phyloP scores from a whole-genome alignment of 1,284 basidiomycete species.

The Pseudozyma flocculosa region DNA sequence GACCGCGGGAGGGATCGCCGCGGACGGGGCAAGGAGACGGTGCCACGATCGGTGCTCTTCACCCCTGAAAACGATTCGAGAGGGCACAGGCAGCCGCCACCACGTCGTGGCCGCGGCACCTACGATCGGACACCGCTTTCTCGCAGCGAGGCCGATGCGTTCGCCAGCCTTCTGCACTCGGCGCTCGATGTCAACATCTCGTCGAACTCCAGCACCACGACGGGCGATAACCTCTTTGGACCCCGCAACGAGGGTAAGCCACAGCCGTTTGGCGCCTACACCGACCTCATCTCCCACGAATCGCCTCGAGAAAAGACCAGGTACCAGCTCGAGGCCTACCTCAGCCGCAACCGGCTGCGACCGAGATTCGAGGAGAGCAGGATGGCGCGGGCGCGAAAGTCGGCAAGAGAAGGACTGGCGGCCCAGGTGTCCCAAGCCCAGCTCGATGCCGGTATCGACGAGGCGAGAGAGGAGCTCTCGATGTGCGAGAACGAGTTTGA shows the following conservation, averaged over 20 bases:
- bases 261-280: constrained; percentile 26
- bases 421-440: constrained; percentile 16
- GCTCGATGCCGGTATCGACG: constrained; percentile 35
- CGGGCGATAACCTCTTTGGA: background rate
- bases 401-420: constrained; percentile 25
- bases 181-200: constrained; percentile 3
- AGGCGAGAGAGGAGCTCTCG: constrained; percentile 27
- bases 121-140: constrained; percentile 24
- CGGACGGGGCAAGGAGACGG: background rate
- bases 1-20: too few species aligned
- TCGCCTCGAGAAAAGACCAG: constrained; percentile 12
- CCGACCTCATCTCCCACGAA: constrained; percentile 16
- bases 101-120: constrained; percentile 5
- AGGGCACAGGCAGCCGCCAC: constrained; percentile 3
- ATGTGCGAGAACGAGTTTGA: constrained; percentile 33
- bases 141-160: constrained; percentile 26
- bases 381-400: constrained; percentile 10
- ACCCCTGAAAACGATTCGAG: constrained; percentile 10
- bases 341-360: constrained; percentile 14
- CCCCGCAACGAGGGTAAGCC: background rate
- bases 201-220: background rate
- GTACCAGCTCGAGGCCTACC: constrained; percentile 20
- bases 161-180: constrained; percentile 22
- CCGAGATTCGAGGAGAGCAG: constrained; percentile 12
- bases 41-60: constrained; percentile 31